Conservation (phyloP, 805 yeast genomes). For the Lachancea meyersii region DNA sequence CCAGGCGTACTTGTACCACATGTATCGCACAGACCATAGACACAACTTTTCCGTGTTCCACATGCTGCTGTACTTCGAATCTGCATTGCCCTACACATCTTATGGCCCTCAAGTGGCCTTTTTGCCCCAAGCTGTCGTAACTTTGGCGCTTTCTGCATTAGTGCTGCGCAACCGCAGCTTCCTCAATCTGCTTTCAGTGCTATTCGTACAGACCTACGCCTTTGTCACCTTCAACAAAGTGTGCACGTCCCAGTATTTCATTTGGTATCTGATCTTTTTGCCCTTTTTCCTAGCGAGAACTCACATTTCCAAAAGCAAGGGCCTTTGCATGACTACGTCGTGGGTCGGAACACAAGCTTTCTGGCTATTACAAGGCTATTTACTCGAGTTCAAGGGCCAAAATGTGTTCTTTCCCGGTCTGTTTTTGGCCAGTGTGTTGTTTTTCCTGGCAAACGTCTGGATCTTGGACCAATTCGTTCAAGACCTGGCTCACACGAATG, state of each 20-base stretch:
- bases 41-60: slow-evolving; percentile 92
- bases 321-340: slow-evolving; percentile 37
- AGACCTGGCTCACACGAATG: slow-evolving; percentile 25
- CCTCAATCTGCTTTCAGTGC: slow-evolving; percentile 41
- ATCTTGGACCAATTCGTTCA: slow-evolving; percentile 51
- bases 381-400: slow-evolving; percentile 71
- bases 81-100: slow-evolving; percentile 30
- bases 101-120: slow-evolving; percentile 52
- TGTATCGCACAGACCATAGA: slow-evolving; percentile 81
- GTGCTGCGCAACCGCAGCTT: slow-evolving; percentile 27
- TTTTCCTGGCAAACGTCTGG: slow-evolving; percentile 59
- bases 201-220: slow-evolving; percentile 73
- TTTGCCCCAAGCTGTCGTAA: slow-evolving; percentile 66
- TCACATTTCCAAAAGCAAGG: slow-evolving; percentile 33
- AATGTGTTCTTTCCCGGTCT: slow-evolving; percentile 57
- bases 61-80: slow-evolving; percentile 57
- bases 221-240: slow-evolving; percentile 77
- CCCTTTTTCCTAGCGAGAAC: slow-evolving; percentile 63
- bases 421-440: slow-evolving; percentile 47
- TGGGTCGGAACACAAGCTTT: slow-evolving; percentile 71
- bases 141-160: slow-evolving; percentile 13
- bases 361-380: slow-evolving; percentile 78
- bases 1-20: slow-evolving; percentile 78
- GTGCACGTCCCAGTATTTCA: slow-evolving; percentile 90
- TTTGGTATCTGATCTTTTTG: slow-evolving; percentile 84